Conservation (phyloP, 352 stramenopile genomes). For the Phytopythium cucurbitacearum region DNA sequence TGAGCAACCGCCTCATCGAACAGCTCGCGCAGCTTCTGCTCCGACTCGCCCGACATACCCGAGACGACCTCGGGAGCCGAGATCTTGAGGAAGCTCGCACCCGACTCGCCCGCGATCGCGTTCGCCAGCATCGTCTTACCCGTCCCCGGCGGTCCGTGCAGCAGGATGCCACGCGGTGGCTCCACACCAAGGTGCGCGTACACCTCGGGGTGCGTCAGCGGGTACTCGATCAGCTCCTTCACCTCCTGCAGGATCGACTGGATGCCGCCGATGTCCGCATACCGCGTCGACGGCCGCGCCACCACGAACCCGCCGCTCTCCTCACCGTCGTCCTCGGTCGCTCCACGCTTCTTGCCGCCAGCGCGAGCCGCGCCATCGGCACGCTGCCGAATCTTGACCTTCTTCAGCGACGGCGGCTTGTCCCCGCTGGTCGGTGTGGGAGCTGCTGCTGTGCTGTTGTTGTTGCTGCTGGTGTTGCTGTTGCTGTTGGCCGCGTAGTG, state of each 20-base stretch:
- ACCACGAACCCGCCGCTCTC: conserved; percentile 62
- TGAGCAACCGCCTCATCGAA: conserved; percentile 96
- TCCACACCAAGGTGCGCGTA: conserved; percentile 92
- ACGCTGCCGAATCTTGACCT: conserved; percentile 58
- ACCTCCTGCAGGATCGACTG: conserved; percentile 86
- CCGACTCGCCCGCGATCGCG: conserved; percentile 91
- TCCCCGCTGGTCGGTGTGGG: background rate
- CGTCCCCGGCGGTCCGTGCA: conserved; percentile 92
- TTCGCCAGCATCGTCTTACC: conserved; percentile 93
- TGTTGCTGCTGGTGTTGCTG: conserved; percentile 1
- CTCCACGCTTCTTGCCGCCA: conserved; percentile 1
- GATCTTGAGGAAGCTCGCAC: conserved; percentile 85
- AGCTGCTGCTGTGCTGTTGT: background rate
- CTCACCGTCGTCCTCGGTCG: background rate
- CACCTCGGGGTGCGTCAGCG: conserved; percentile 91
- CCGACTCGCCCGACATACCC: conserved; percentile 91
- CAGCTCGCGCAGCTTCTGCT: conserved; percentile 86
- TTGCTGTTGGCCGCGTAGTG: conserved; percentile 45
- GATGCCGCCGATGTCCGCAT: conserved; percentile 88
- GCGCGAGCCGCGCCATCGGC: conserved; percentile 17
- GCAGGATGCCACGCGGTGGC: conserved; percentile 87
- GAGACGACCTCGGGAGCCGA: conserved; percentile 92
- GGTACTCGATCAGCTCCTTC: conserved; percentile 94
- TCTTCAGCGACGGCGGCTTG: conserved; percentile 54
- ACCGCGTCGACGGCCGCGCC: conserved; percentile 67